Evolutionary conservation across 306 rosid genomes (phyloP), one percentile per base, ranked within the genome.

Genomic region (Prinsepia uniflora): DNA sequence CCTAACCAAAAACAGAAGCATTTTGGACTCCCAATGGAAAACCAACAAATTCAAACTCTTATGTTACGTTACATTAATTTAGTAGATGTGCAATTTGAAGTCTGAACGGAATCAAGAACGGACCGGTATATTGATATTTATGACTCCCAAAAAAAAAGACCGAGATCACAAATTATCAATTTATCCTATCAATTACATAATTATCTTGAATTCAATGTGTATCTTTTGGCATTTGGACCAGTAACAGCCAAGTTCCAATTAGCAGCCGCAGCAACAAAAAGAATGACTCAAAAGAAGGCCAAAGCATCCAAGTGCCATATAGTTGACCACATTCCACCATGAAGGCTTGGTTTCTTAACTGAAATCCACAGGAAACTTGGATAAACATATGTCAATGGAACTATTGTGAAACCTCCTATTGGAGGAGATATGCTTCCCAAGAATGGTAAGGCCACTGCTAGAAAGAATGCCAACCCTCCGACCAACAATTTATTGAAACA

Each of bases 331-430:
- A n/a, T n/a, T 71, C 89, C 90, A 82, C 7, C 60, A 45, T 0
- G 2, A 18, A 47, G 60, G 5, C 61, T 75, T 15, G 89, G 90
- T 22, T 85, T 89, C 84, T 83, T 87, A 40, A 91, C 71, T 2
- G 88, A 63, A 19, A 85, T n/a, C 88, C 92, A 91, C 91, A 88
- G 88, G 83, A 86, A 84, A 72, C 96, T 86, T 0, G 97, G 96
- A 74, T 91, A 85, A 6, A 81, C 88, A 62, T 82, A 85, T 2
- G 97, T 78, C 41, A 91, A 3, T 0, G 97, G 97, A 44, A 91
- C 70, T 3, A 84, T 76, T 3, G 85, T 78, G 6, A 88, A 64
- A 1, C 88, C 89, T 60, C 92, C 96, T 1, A 85, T 52, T 7
- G 87, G 63, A 4, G 79, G 73, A 0, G 79, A 75, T 1, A 91